These are phyloP conservation scores for Calonectria multiphialidica DNA, from an alignment of 2,329 filamentous ascomycete species.

Conservation along the genomic window DNA sequence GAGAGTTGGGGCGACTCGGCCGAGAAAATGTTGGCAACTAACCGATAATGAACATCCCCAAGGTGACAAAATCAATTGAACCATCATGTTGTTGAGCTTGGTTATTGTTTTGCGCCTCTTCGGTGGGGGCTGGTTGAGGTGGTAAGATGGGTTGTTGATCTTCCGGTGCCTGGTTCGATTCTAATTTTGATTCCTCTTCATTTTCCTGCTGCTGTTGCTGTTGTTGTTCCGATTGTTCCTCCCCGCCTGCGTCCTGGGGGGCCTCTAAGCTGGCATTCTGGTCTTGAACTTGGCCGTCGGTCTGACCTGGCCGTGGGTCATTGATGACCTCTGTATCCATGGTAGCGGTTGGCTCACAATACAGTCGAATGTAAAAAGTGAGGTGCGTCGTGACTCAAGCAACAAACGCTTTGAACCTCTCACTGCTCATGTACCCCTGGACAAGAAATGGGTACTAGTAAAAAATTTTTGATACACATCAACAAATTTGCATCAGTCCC, in stretches of 20 bases:
- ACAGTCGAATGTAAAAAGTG: not conserved
- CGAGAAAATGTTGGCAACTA: constrained; percentile 41
- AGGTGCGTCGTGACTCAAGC: constrained; percentile 2
- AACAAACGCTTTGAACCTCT: not conserved
- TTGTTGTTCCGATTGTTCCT: not conserved
- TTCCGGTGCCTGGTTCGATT: not conserved
- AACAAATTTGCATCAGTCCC: not conserved
- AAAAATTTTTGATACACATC: not conserved
- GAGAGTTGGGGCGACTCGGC: not conserved
- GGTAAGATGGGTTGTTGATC: not conserved
- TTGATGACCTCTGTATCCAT: constrained; percentile 19
- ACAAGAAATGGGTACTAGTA: not conserved
- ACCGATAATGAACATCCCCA: constrained; percentile 83
- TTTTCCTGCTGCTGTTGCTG: not conserved
- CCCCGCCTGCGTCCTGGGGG: not conserved
- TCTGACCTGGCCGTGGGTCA: constrained; percentile 17
- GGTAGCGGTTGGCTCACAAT: not conserved
- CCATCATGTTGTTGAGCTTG: not conserved
- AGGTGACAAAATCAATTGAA: constrained; percentile 73
- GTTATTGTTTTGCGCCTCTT: not conserved
- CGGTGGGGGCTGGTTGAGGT: not conserved
- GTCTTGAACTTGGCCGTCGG: constrained; percentile 19
- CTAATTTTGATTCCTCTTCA: not conserved
- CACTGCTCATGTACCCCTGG: not conserved
- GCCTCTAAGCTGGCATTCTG: constrained; percentile 15